Base-by-base conservation (phyloP, 345 rosid genomes). In the Physaria fendleri region DNA sequence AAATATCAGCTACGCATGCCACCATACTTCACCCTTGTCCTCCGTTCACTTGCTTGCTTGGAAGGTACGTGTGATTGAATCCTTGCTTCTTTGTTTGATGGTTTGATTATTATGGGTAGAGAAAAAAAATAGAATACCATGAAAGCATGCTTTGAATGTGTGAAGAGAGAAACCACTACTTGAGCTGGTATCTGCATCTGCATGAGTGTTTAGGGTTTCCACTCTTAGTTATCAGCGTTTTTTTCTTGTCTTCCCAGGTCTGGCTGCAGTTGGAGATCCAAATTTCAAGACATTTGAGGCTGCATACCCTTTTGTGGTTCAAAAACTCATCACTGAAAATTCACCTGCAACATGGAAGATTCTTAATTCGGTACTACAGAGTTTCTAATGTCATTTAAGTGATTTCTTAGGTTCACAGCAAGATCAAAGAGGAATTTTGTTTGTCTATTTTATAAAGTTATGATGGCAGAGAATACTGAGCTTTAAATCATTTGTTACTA, bases 1-100 rank as follows among this genome's bases (percentile, higher is more conserved):
- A 92, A 88, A 63, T 82, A 84, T 78, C 92, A 88, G 63, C 84
- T 85, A 62, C 88, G 88, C 65, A 92, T 92, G 98, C 98, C 96
- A 4, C 96, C 96, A 55, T 92, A 85, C 74, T 92, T 80, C 71
- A 92, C 98, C 8, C 91, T 92, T 70, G 83, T 88, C 71, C 78
- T 92, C 42, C 92, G 98, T 24, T 92, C 98, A 43, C 96, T 92
- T 51, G 95, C 96, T 51, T 92, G 96, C 71, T 72, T 92, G 29
- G 98, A 92, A 84, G 98, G 98, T 88, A 78, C 53, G 65, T 66
- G 47, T 55, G 15, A 56, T 50, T 8, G n/a, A 64, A 48, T 40
- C 22, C 65, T 42, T 33, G 12, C 28, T 27, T 64, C 46, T 21
- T 32, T 45, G 45, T 30, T 16, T 25, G 50, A 62, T 60, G 39